Evolutionary conservation across 148 eudicot genomes (phyloP).

Genomic region (Spergularia marina): DNA sequence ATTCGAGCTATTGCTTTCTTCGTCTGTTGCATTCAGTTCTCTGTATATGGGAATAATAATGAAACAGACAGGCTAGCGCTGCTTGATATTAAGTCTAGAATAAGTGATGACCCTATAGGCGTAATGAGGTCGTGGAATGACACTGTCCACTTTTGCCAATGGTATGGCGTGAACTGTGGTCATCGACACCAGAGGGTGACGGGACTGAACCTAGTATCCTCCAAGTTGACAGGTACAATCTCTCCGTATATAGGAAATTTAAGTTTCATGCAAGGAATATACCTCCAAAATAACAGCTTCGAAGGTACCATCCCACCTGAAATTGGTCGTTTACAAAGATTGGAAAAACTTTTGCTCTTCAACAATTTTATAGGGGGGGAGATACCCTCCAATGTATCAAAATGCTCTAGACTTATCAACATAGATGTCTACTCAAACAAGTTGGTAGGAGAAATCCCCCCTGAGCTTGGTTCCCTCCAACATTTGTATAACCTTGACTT

Average conservation of each 20-base stretch:
- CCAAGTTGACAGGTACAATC: conserved; percentile 12
- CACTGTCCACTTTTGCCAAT: conserved; percentile 14
- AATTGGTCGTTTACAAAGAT: conserved; percentile 15
- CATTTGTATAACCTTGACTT: conserved; percentile 10
- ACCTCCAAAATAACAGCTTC: conserved; percentile 18
- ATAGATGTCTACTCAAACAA: conserved; percentile 13
- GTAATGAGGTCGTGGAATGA: conserved; percentile 27
- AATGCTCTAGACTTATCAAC: conserved; percentile 2
- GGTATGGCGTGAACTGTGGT: conserved; percentile 25
- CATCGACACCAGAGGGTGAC: conserved; percentile 18
- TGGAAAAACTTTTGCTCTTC: not conserved
- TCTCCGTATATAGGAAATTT: conserved; percentile 27
- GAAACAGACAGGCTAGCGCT: conserved; percentile 22
- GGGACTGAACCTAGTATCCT: not conserved
- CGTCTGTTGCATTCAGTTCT: conserved; percentile 5
- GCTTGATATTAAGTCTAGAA: conserved; percentile 18
- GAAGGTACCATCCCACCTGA: conserved; percentile 26
- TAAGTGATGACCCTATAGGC: conserved; percentile 21
- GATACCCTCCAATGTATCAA: conserved; percentile 21
- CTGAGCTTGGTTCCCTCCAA: conserved; percentile 20
- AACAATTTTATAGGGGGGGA: conserved; percentile 21
- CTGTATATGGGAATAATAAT: not conserved
- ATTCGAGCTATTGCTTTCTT: not conserved
- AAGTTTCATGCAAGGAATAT: conserved; percentile 9
- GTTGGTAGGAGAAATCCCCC: conserved; percentile 28